Conservation (phyloP, 352 stramenopile genomes). For the Phytophthora capsici region DNA sequence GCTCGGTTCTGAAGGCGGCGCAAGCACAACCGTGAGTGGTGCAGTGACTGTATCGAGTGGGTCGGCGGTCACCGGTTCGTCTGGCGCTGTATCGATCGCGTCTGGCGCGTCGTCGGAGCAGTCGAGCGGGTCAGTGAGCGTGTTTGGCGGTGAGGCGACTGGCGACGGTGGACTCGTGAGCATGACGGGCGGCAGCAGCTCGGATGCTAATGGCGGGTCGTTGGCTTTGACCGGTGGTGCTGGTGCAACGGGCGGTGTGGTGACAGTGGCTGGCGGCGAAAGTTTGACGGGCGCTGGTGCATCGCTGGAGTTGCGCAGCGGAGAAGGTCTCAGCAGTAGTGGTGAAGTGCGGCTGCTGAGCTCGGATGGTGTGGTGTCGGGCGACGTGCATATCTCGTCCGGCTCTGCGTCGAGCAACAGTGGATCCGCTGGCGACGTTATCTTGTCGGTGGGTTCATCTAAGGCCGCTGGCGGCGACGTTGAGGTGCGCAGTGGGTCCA, state of each 20-base stretch:
- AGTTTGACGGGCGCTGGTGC: conserved; percentile 15
- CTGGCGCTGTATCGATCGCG: conserved; percentile 21
- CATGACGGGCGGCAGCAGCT: conserved; percentile 13
- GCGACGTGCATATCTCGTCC: conserved; percentile 20
- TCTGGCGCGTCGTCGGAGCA: conserved; percentile 19
- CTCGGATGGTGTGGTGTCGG: conserved; percentile 11
- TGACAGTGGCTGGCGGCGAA: conserved; percentile 20
- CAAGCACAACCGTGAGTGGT: conserved; percentile 9
- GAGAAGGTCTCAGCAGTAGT: conserved; percentile 23
- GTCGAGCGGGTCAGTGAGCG: conserved; percentile 28
- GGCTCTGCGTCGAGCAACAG: conserved; percentile 10
- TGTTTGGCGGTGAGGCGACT: conserved; percentile 17
- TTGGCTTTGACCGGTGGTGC: conserved; percentile 19
- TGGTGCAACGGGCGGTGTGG: conserved; percentile 13
- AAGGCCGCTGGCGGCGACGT: conserved; percentile 12
- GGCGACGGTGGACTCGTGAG: conserved; percentile 8
- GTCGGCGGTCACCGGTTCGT: conserved; percentile 16
- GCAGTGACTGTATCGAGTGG: conserved; percentile 23
- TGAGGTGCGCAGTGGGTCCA: conserved; percentile 12
- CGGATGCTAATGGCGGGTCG: conserved; percentile 2
- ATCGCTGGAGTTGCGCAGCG: conserved; percentile 17
- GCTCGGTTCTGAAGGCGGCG: conserved; percentile 13
- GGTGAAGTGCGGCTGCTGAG: conserved; percentile 17
- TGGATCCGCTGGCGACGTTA: conserved; percentile 5
- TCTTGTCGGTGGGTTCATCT: conserved; percentile 20